Conservation (phyloP, 768 basidiomycete species). For the Sarcodon aspratus region DNA sequence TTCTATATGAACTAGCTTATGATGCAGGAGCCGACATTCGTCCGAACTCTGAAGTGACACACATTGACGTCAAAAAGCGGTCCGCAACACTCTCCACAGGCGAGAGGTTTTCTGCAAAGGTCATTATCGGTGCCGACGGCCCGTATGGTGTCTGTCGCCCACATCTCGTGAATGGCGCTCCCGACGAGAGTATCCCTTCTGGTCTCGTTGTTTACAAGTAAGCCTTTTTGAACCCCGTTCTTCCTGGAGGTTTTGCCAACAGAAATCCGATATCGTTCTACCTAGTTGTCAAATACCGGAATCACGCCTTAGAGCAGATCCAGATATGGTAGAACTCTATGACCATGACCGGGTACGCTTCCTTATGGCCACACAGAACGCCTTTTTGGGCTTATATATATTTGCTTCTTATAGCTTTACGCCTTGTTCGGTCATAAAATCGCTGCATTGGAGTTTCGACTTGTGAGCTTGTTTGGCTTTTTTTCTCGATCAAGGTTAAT, state of each 20-base stretch:
- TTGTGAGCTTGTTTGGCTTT: no score
- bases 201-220: conserved; percentile 9
- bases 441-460: no score
- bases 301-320: not conserved
- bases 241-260: not conserved
- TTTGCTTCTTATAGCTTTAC: no score
- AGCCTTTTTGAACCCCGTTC: not conserved
- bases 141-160: not conserved
- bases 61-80: conserved; percentile 1
- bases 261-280: conserved; percentile 7
- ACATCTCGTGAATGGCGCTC: conserved; percentile 5
- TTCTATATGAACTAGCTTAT: conserved; percentile 14
- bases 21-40: conserved; percentile 10
- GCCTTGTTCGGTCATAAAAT: no score
- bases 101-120: conserved; percentile 14
- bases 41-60: conserved; percentile 6
- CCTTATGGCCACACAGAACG: no score
- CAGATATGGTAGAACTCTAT: not conserved
- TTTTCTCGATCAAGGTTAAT: no score
- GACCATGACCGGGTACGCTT: not conserved
- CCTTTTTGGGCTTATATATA: no score
- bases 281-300: conserved; percentile 4
- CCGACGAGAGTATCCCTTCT: conserved; percentile 1
- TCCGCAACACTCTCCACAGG: conserved; percentile 14
- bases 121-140: conserved; percentile 18